phyloP scores from a whole-genome alignment of 495 filamentous ascomycete species.

The Podospora conica region DNA sequence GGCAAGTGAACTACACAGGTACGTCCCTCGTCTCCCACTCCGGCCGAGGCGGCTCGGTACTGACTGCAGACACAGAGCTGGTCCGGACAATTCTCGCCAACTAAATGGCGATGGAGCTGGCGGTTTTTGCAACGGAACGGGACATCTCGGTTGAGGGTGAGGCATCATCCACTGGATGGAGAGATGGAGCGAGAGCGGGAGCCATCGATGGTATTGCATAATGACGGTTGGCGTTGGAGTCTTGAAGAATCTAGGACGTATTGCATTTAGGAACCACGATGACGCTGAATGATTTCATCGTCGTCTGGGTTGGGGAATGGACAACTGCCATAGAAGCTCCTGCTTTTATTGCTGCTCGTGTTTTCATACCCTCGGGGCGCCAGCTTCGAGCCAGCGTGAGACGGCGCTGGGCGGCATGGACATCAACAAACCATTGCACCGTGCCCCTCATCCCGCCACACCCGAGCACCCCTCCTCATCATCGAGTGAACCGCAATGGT shows the following conservation, averaged over 20 bases:
- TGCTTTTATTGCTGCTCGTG: not conserved
- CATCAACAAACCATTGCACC: not conserved
- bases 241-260: constrained; percentile 24
- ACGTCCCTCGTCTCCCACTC: constrained; percentile 29
- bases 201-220: constrained; percentile 21
- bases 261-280: constrained; percentile 26
- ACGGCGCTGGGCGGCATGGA: too few species aligned
- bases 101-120: constrained; percentile 37
- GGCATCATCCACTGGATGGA: not conserved
- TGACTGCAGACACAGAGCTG: constrained; percentile 51
- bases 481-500: not conserved
- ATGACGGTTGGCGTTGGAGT: constrained; percentile 30
- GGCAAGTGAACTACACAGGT: constrained; percentile 96
- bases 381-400: not conserved
- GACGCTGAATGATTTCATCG: not conserved
- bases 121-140: constrained; percentile 5
- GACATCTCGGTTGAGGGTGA: not conserved
- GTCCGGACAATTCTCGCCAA: constrained; percentile 93
- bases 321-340: not conserved
- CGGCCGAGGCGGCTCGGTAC: not conserved
- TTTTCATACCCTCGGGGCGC: not conserved
- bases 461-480: not conserved
- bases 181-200: constrained; percentile 2
- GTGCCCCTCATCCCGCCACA: not conserved
- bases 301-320: not conserved